Conservation (phyloP, 2,329 filamentous ascomycete species). For the Coniosporium tulheliwenetii region DNA sequence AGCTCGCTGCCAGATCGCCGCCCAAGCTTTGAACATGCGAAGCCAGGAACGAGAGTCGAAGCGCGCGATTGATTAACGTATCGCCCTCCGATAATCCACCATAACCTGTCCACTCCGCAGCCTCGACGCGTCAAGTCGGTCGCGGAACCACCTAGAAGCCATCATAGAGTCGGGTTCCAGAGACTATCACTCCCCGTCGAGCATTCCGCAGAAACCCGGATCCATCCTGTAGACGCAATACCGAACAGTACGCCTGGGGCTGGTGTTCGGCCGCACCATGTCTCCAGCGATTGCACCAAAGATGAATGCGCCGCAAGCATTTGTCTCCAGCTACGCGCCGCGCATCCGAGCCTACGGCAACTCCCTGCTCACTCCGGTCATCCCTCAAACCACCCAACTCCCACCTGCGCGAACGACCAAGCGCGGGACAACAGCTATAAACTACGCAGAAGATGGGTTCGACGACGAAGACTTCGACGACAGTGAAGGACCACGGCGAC, state of each 20-base stretch:
- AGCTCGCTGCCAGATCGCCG: too few species aligned
- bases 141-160: too few species aligned
- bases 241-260: neutral
- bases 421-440: slow-evolving; percentile 88
- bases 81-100: too few species aligned
- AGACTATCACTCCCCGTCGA: too few species aligned
- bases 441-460: slow-evolving; percentile 93
- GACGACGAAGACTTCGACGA: slow-evolving; percentile 69
- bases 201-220: too few species aligned
- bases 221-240: too few species aligned
- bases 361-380: slow-evolving; percentile 72
- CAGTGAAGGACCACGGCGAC: slow-evolving; percentile 50
- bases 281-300: slow-evolving; percentile 11
- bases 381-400: slow-evolving; percentile 52
- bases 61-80: too few species aligned
- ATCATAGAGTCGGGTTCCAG: too few species aligned
- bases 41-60: too few species aligned
- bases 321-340: slow-evolving; percentile 82
- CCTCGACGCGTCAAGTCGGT: too few species aligned
- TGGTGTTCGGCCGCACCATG: slow-evolving; percentile 11
- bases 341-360: slow-evolving; percentile 84
- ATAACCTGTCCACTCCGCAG: too few species aligned
- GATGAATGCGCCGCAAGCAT: slow-evolving; percentile 58
- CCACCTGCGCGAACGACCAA: slow-evolving; percentile 79
- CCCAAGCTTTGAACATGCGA: too few species aligned